Evolutionary conservation across 208 protist genomes (phyloP).

Genomic region (Leishmania major): DNA sequence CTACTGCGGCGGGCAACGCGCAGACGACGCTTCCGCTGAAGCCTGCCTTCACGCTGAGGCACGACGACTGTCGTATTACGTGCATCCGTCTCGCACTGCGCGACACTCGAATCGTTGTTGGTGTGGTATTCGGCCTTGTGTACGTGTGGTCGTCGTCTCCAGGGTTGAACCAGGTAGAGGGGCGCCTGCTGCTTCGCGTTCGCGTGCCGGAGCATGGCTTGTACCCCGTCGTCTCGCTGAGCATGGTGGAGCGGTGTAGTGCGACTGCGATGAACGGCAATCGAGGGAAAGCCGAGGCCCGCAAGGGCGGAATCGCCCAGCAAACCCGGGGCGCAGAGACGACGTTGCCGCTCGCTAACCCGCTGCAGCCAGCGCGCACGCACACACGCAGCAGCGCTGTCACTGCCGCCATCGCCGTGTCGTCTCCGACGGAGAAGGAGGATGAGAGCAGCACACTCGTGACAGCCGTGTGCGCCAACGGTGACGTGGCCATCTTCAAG

Average conservation of each 20-base stretch:
- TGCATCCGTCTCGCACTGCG: constrained; percentile 45
- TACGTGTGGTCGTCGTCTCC: constrained; percentile 79
- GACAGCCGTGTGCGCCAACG: constrained; percentile 30
- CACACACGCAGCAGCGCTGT: not conserved
- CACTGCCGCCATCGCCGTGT: not conserved
- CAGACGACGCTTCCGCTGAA: constrained; percentile 9
- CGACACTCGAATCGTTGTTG: constrained; percentile 69
- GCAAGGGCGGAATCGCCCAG: not conserved
- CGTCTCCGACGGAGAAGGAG: not conserved
- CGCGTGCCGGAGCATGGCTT: constrained; percentile 39
- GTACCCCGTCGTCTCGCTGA: constrained; percentile 63
- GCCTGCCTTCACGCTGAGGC: constrained; percentile 41
- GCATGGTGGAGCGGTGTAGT: constrained; percentile 11
- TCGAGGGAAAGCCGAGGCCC: not conserved
- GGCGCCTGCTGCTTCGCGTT: constrained; percentile 59
- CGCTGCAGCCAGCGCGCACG: not conserved
- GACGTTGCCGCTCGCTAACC: not conserved
- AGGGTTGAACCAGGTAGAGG: constrained; percentile 57
- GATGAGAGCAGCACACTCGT: not conserved
- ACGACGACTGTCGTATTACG: constrained; percentile 59
- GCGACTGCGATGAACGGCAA: not conserved
- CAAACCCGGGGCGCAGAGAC: not conserved
- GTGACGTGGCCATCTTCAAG: constrained; percentile 23
- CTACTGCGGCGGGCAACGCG: not conserved
- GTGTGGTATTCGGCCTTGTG: constrained; percentile 56